Evolutionary conservation across 1,284 basidiomycete species (phyloP).

Genomic region (Puccinia sorghi): DNA sequence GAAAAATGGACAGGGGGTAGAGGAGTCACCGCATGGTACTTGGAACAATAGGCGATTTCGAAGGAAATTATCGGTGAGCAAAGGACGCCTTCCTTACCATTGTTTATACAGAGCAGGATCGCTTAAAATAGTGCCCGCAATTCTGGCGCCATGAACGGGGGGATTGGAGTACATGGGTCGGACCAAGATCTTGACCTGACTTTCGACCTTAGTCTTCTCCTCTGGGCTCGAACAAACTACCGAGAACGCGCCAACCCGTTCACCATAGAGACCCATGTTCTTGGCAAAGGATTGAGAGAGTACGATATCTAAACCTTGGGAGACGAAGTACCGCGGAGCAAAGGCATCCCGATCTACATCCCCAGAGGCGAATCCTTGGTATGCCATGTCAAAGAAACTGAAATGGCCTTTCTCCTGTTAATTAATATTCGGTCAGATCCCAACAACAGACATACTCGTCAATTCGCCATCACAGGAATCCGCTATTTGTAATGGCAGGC

Average conservation of each 20-base stretch:
- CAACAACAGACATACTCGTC: background rate
- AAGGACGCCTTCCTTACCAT: slow-evolving; percentile 55
- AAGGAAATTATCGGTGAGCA: too few relatives aligned
- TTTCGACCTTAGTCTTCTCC: slow-evolving; percentile 57
- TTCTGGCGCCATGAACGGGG: slow-evolving; percentile 70
- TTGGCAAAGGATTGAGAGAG: slow-evolving; percentile 59
- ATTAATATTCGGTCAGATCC: slow-evolving; percentile 2
- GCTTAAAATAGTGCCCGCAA: slow-evolving; percentile 60
- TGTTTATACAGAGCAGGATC: slow-evolving; percentile 60
- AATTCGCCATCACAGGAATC: background rate
- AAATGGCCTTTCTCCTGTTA: slow-evolving; percentile 74
- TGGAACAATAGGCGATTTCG: background rate
- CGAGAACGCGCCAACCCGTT: slow-evolving; percentile 58
- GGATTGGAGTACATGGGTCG: slow-evolving; percentile 99
- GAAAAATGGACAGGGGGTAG: slow-evolving; percentile 43
- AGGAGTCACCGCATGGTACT: slow-evolving; percentile 11
- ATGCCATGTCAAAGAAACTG: slow-evolving; percentile 97
- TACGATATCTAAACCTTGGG: slow-evolving; percentile 57
- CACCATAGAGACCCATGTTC: slow-evolving; percentile 60
- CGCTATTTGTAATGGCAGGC: background rate
- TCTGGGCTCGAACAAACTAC: slow-evolving; percentile 56
- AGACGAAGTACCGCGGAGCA: slow-evolving; percentile 59
- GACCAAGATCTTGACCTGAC: slow-evolving; percentile 82
- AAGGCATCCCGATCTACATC: slow-evolving; percentile 57
- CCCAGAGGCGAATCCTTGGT: slow-evolving; percentile 61